phyloP scores from a whole-genome alignment of 1,284 basidiomycete species.

The Cryptococcus sp. region DNA sequence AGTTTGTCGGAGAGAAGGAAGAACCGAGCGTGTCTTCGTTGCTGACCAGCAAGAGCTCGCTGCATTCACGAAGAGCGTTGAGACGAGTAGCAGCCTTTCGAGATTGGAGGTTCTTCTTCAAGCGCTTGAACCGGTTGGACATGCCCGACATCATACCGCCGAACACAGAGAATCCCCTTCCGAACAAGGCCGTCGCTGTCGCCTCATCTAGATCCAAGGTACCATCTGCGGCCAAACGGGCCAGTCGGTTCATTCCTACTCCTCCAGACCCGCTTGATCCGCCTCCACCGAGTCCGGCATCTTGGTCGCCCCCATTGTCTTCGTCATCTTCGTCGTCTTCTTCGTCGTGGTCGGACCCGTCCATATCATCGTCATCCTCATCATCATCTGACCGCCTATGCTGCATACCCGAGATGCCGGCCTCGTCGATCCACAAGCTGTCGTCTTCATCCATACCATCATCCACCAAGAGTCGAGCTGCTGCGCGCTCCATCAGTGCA shows the following conservation, averaged over 20 bases:
- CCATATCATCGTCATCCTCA: slow-evolving; percentile 35
- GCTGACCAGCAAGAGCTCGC: slow-evolving; percentile 91
- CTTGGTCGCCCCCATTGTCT: slow-evolving; percentile 22
- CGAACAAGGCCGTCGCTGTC: slow-evolving; percentile 69
- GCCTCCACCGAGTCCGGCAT: background rate
- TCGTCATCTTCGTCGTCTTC: slow-evolving; percentile 58
- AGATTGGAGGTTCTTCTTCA: slow-evolving; percentile 83
- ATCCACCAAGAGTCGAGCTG: slow-evolving; percentile 61
- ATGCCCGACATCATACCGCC: slow-evolving; percentile 88
- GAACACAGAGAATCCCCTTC: slow-evolving; percentile 57
- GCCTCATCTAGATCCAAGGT: slow-evolving; percentile 64
- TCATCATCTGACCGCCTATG: slow-evolving; percentile 26
- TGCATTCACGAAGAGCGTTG: slow-evolving; percentile 88
- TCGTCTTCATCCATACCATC: slow-evolving; percentile 65
- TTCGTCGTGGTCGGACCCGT: slow-evolving; percentile 51
- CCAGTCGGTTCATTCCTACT: slow-evolving; percentile 33
- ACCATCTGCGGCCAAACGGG: slow-evolving; percentile 58
- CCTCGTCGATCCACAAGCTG: slow-evolving; percentile 40
- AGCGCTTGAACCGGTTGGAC: slow-evolving; percentile 79
- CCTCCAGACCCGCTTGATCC: slow-evolving; percentile 4
- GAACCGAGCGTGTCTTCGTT: slow-evolving; percentile 96
- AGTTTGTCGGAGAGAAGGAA: slow-evolving; percentile 82
- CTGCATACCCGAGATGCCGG: slow-evolving; percentile 20
- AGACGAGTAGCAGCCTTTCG: slow-evolving; percentile 79
- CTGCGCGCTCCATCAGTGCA: slow-evolving; percentile 23